phyloP scores from a whole-genome alignment of 177 flowering plant species.

The Tripterygium wilfordii region DNA sequence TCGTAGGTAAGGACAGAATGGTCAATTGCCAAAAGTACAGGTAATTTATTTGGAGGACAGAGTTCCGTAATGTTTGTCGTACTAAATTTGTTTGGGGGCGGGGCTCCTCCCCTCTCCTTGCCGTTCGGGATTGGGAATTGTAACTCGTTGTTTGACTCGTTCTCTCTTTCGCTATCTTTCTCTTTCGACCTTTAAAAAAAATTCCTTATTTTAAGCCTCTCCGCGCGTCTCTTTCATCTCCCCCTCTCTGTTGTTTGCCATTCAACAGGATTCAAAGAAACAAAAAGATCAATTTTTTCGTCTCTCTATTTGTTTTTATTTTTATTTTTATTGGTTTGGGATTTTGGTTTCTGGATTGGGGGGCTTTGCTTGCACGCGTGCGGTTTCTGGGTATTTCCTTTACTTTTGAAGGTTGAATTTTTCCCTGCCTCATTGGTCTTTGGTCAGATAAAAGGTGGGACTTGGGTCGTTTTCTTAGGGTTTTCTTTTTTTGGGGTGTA shows the following conservation, averaged over 20 bases:
- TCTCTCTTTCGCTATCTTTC: too few species aligned
- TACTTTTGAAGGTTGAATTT: neutral
- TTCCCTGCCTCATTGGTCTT: conserved; percentile 2
- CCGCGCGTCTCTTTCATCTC: conserved; percentile 3
- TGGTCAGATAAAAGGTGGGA: conserved; percentile 7
- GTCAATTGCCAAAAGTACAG: too few species aligned
- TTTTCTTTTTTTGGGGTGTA: conserved; percentile 6
- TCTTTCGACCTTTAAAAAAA: too few species aligned
- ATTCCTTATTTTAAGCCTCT: neutral
- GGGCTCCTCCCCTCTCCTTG: too few species aligned
- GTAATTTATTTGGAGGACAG: too few species aligned
- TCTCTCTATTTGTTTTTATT: conserved; percentile 3
- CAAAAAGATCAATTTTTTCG: conserved; percentile 22
- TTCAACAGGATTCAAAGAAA: neutral
- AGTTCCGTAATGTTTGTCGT: too few species aligned
- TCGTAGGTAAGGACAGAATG: too few species aligned
- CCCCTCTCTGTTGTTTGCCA: neutral
- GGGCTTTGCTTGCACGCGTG: conserved; percentile 1
- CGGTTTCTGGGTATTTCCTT: neutral
- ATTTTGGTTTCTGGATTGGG: neutral
- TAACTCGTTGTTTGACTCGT: too few species aligned
- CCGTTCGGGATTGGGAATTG: too few species aligned
- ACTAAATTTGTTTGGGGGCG: too few species aligned
- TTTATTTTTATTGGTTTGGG: too few species aligned
- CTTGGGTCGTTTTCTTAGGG: conserved; percentile 17